phyloP scores from a whole-genome alignment of 2,329 filamentous ascomycete genomes.

The Cordyceps pruinosa region DNA sequence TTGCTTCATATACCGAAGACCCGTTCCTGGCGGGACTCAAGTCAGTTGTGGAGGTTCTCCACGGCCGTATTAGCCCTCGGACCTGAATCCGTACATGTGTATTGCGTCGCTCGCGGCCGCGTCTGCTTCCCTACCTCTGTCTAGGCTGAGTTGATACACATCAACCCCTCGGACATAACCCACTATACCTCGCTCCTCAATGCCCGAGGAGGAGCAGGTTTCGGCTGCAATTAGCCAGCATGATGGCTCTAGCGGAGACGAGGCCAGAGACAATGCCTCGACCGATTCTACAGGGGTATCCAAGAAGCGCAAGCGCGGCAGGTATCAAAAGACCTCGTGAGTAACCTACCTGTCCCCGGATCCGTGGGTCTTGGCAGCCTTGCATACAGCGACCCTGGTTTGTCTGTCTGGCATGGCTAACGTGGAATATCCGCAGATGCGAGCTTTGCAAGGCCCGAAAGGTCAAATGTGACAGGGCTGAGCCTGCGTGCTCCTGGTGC shows the following conservation, averaged over 20 bases:
- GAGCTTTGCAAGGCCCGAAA: conserved; percentile 40
- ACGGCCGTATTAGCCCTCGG: background rate
- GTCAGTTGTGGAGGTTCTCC: conserved; percentile 5
- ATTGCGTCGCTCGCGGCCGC: background rate
- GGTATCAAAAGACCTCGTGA: conserved; percentile 38
- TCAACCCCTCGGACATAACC: background rate
- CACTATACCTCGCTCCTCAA: conserved; percentile 14
- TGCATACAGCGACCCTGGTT: background rate
- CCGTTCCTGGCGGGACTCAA: conserved; percentile 7
- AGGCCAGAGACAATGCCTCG: conserved; percentile 27
- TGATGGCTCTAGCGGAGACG: conserved; percentile 31
- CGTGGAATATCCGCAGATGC: conserved; percentile 24
- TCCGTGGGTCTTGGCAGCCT: background rate
- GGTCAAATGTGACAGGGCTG: conserved; percentile 44
- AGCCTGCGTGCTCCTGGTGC: conserved; percentile 65
- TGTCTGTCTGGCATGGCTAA: conserved; percentile 3
- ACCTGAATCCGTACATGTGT: background rate
- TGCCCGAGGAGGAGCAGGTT: conserved; percentile 12
- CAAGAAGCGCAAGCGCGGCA: conserved; percentile 34
- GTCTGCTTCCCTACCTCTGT: background rate
- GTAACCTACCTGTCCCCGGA: conserved; percentile 14
- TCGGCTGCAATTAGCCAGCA: conserved; percentile 6
- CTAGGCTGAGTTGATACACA: conserved; percentile 7
- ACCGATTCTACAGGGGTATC: conserved; percentile 19
- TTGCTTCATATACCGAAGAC: background rate